Conservation (phyloP, 1,284 basidiomycete genomes). For the Ceratobasidium sp. region DNA sequence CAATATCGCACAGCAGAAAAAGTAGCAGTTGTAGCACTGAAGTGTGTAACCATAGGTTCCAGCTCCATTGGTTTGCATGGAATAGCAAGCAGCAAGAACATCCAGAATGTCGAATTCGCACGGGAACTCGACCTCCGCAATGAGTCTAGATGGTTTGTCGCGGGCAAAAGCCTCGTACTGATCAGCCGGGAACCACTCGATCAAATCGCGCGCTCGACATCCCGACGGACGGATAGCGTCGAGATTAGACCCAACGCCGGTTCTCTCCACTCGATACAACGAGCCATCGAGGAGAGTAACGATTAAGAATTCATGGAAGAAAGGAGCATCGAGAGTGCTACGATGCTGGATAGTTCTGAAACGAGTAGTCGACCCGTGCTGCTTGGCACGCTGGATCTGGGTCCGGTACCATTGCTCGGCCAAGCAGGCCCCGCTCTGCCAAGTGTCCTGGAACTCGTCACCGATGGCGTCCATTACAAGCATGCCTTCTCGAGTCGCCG, state of each 20-base stretch:
- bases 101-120: neutral
- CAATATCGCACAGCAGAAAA: neutral
- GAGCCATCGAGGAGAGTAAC: neutral
- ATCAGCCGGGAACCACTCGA: neutral
- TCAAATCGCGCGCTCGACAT: neutral
- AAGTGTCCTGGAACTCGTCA: no score
- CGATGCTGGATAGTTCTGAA: neutral
- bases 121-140: neutral
- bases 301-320: neutral
- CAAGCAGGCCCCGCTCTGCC: no score
- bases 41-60: neutral
- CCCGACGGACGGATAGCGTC: neutral
- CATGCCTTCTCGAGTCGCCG: no score
- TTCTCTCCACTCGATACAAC: neutral
- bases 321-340: neutral
- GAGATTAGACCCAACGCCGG: neutral
- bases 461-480: no score
- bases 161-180: neutral
- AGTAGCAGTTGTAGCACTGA: conserved; percentile 15
- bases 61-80: neutral
- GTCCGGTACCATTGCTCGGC: neutral
- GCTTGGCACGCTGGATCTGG: no score
- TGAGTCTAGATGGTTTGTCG: neutral
- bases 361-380: neutral
- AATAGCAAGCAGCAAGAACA: neutral